phyloP scores from a whole-genome alignment of 495 filamentous ascomycete species.

The Aspergillus leporis region DNA sequence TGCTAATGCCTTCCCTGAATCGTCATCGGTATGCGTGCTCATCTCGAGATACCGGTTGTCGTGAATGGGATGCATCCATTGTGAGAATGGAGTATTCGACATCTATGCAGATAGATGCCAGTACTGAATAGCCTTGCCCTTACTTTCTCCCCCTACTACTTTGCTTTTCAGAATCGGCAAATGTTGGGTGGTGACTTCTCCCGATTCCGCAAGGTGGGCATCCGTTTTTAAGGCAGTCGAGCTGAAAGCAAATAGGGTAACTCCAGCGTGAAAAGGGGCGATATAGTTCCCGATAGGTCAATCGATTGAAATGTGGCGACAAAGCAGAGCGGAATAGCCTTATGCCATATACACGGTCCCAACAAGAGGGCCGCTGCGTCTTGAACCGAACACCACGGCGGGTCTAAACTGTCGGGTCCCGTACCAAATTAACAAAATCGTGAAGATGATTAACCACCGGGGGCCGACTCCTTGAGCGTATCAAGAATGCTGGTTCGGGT shows the following conservation, averaged over 20 bases:
- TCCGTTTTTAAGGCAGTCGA: not conserved
- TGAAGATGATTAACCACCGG: slow-evolving; percentile 11
- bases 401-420: not conserved
- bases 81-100: slow-evolving; percentile 24
- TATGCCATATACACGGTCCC: slow-evolving; percentile 9
- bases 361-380: not conserved
- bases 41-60: slow-evolving; percentile 16
- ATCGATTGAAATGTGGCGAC: not conserved
- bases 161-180: not conserved
- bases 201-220: slow-evolving; percentile 7
- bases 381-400: not conserved
- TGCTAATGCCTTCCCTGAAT: slow-evolving; percentile 11
- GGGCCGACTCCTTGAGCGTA: slow-evolving; percentile 11
- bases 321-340: not conserved
- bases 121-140: not conserved
- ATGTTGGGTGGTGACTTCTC: slow-evolving; percentile 1
- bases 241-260: not conserved
- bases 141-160: slow-evolving; percentile 4
- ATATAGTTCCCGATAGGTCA: not conserved
- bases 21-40: slow-evolving; percentile 13
- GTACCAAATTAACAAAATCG: slow-evolving; percentile 1
- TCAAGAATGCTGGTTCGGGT: slow-evolving; percentile 11
- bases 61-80: slow-evolving; percentile 19
- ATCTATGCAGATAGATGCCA: slow-evolving; percentile 20
- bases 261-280: not conserved